Conservation (phyloP, 805 yeast genomes). For the Maudiozyma barnettii region DNA sequence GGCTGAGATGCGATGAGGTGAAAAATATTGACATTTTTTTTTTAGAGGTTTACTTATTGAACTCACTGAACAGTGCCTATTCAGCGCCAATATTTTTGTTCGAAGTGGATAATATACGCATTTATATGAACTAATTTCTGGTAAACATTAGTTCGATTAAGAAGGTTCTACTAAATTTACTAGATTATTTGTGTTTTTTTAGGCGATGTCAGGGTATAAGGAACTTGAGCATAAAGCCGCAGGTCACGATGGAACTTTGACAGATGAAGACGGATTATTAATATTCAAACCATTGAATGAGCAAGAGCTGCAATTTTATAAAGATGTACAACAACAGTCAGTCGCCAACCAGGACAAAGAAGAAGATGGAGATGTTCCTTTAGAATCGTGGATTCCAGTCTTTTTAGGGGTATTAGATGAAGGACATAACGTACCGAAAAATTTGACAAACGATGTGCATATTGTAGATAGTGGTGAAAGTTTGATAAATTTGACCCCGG, state of each 20-base stretch:
- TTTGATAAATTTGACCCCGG: neutral
- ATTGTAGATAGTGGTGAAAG: neutral
- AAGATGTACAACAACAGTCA: constrained; percentile 10
- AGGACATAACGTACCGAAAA: constrained; percentile 7
- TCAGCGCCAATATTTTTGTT: no score
- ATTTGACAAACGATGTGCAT: neutral
- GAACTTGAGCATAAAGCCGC: constrained; percentile 62
- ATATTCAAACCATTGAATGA: constrained; percentile 59
- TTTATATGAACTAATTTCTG: neutral
- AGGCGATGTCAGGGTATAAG: constrained; percentile 2
- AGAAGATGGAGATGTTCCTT: constrained; percentile 16
- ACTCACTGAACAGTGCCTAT: no score
- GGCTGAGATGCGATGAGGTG: neutral
- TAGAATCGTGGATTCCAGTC: constrained; percentile 24
- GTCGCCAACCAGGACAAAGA: constrained; percentile 4
- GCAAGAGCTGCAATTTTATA: constrained; percentile 73
- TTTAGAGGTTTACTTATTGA: neutral
- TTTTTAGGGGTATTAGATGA: constrained; percentile 23
- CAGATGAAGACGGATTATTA: constrained; percentile 52
- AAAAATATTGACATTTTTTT: neutral
- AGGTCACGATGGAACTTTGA: constrained; percentile 78
- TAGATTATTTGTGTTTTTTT: neutral
- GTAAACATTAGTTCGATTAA: neutral
- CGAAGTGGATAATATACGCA: no score
- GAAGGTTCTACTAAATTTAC: neutral